phyloP scores from a whole-genome alignment of 2,329 filamentous ascomycete genomes.

The Exophiala oligosperma region DNA sequence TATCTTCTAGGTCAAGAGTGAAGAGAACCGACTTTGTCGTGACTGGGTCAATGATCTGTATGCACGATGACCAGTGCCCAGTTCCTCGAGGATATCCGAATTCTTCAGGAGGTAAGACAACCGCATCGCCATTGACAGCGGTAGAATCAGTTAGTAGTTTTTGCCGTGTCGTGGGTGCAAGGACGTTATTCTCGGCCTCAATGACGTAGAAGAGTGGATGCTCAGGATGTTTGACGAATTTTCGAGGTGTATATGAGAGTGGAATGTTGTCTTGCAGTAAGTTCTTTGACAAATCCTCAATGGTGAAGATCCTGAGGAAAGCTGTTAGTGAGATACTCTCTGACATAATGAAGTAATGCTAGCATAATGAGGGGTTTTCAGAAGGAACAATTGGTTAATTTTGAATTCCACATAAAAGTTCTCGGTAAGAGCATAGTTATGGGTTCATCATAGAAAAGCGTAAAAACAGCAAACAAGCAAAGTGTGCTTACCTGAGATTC shows the following conservation, averaged over 20 bases:
- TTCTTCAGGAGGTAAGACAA: slow-evolving; percentile 70
- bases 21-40: slow-evolving; percentile 71
- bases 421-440: slow-evolving; percentile 43
- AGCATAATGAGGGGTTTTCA: slow-evolving; percentile 53
- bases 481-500: slow-evolving; percentile 71
- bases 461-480: background rate
- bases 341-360: background rate
- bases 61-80: slow-evolving; percentile 93
- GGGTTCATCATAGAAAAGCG: slow-evolving; percentile 61
- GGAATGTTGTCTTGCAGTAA: slow-evolving; percentile 83
- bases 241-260: slow-evolving; percentile 85
- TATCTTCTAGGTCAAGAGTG: slow-evolving; percentile 79
- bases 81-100: slow-evolving; percentile 85
- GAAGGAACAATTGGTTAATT: slow-evolving; percentile 92
- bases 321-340: slow-evolving; percentile 6
- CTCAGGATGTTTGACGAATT: slow-evolving; percentile 83
- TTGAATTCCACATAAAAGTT: slow-evolving; percentile 48
- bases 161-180: slow-evolving; percentile 75
- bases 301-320: slow-evolving; percentile 73
- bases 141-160: slow-evolving; percentile 71
- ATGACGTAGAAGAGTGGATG: slow-evolving; percentile 90
- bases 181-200: slow-evolving; percentile 87
- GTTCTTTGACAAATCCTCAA: slow-evolving; percentile 82
- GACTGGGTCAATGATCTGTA: slow-evolving; percentile 85
- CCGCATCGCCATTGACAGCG: slow-evolving; percentile 70